Percentiles rank a stretch among this genome's conserved stretches.
Conservation (phyloP, 73 alveolate species). For the Urostyla sp. region DNA sequence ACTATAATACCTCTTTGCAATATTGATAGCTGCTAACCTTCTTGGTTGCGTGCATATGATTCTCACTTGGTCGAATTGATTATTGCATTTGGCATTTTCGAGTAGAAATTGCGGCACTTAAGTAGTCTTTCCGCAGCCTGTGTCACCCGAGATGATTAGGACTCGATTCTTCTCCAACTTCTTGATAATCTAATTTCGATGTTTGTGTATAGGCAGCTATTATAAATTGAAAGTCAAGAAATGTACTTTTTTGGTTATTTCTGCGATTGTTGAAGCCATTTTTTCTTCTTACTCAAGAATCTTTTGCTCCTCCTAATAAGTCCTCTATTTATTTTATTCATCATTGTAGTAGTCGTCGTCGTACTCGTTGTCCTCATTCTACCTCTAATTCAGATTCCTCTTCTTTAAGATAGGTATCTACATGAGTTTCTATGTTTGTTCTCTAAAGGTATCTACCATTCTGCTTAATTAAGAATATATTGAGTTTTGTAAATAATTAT, state of each 20-base stretch:
- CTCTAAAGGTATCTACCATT: too few relatives aligned
- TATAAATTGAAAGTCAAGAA: not conserved
- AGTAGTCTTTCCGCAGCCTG: conserved; percentile 97
- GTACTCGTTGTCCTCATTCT: too few relatives aligned
- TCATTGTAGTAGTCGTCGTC: too few relatives aligned
- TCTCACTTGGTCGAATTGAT: conserved; percentile 61
- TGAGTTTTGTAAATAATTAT: too few relatives aligned
- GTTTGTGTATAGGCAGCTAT: conserved; percentile 77
- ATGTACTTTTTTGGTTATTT: conserved; percentile 36
- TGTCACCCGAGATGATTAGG: conserved; percentile 87
- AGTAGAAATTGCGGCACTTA: conserved; percentile 88
- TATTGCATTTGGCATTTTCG: conserved; percentile 55
- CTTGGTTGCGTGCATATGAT: conserved; percentile 94
- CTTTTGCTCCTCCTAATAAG: too few relatives aligned
- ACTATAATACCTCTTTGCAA: conserved; percentile 73
- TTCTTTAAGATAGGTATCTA: too few relatives aligned
- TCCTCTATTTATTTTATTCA: too few relatives aligned
- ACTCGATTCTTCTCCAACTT: conserved; percentile 71
- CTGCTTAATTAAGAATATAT: too few relatives aligned
- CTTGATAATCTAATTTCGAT: conserved; percentile 70
- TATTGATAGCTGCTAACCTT: conserved; percentile 90
- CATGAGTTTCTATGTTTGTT: too few relatives aligned
- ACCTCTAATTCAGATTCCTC: too few relatives aligned
- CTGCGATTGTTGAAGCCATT: too few relatives aligned
- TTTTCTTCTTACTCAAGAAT: too few relatives aligned